Evolutionary conservation across 2,329 filamentous ascomycete species (phyloP), one percentile per base, ranked within the genome.

Genomic region (Tothia fuscella): DNA sequence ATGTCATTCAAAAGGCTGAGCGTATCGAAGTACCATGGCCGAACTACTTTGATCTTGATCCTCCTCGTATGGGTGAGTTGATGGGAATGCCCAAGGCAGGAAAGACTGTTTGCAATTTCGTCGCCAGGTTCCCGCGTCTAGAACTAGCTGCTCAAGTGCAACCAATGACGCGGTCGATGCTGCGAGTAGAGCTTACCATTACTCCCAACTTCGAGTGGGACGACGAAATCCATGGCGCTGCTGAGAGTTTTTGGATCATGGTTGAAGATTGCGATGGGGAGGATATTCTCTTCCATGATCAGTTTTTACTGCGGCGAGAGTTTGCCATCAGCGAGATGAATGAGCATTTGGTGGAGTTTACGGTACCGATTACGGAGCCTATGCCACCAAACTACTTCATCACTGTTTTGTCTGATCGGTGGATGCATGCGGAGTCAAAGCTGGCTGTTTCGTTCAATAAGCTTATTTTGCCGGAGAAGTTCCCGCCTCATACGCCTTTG

Each of bases 341-440:
- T 49, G 30, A 14, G 16, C 91, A 98, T 61, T 64, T 95, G 9
- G 82, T 98, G 21, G 91, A 98, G 51, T 91, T 98, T 53, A 96
- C 89, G 0, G 89, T 96, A 3, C 84, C 91, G 1, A 93, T 98
- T 50, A 88, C 86, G 1, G 91, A 98, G 51, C 93, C 93, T 0
- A 93, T 96, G 83, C 91, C 91, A 12, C 91, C 93, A 0, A 93
- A 98, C 60, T 98, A 98, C 66, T 98, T 98, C 64, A 86, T 98
- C 53, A 91, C 87, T 0, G 76, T 98, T 29, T 66, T 95, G 16
- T 96, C 89, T 3, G 91, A 98, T 60, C 74, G 91, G 51, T 98
- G 91, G 91, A 95, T 98, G 86, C 86, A 94, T 57, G 86, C 89
- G 1, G 88, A 98, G 64, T 94, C 88, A 1, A 87, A 88, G 56